Base-by-base conservation (phyloP, 805 yeast species). In the Ogataea chonburiensis region DNA sequence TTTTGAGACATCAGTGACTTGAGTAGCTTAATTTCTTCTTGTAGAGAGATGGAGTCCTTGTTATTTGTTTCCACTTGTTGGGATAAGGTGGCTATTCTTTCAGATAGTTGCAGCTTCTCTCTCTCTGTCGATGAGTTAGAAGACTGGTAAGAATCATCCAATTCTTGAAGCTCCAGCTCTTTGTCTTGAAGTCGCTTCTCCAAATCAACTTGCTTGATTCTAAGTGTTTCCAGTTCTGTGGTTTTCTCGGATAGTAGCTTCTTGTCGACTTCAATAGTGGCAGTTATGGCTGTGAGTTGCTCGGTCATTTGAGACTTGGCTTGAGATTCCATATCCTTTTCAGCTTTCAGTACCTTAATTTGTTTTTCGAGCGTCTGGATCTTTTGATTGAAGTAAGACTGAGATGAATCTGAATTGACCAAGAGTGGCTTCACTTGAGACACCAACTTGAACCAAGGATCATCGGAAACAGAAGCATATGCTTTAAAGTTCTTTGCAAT, bases 381-480 rank as follows among this genome's bases (percentile, higher is more conserved):
- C 52, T 77, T 81, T 25, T 73, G 61, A 5, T 77, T 5, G 81
- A 73, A 28, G 80, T 85, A 42, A 68, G 54, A 38, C 33, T 60
- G 61, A n/a, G 50, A 42, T 10, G 56, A 41, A 12, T 45, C 49
- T 2, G 52, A 31, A 28, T 55, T 77, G 10, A 88, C 61, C 8
- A 60, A 38, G 26, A 88, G 57, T 1, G 98, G 98, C 48, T 83
- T 86, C 48, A 91, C 64, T 36, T 75, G 74, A 14, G 77, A 66
- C 42, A 79, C 78, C 28, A 93, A 65, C 33, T 71, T 75, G 61
- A 85, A 84, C 98, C 98, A 93, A 13, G 84, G 83, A 53, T 79
- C 79, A 8, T 67, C 56, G 29, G 66, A 60, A 9, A 79, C 54
- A 9, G 65, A 61, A 40, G 71, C 68, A 40, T 80, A 77, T 0